Evolutionary conservation across 805 yeast genomes (phyloP), one percentile per base, ranked within the genome.

Genomic region (Candida sithepensis): DNA sequence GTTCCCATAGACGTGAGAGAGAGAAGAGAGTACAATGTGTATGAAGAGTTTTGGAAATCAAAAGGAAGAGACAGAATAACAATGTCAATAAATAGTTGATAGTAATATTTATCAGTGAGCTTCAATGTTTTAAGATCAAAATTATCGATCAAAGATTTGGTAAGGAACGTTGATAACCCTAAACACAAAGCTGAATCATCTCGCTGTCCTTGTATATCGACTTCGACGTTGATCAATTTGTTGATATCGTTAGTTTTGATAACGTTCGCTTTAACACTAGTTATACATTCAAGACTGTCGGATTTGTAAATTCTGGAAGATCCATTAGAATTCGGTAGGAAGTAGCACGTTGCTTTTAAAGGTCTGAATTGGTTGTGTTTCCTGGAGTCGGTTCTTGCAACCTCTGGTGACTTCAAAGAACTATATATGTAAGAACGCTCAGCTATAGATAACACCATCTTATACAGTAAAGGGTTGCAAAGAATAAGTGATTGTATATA

Each of bases 261-360:
- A 3, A 91, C 97, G 58, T 86, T 85, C 12, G 91, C 80, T 67
- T 94, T 94, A 42, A 92, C 77, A 60, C 97, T 94, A 4, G 89
- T 92, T 30, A 94, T 84, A 58, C 96, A 89, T 67, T 94, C 98
- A 51, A 89, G 81, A 20, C 99, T 98, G 65, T 92, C 98, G 42
- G 86, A 77, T 30, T 89, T 77, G 53, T 90, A 77, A 18, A 92
- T 79, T 68, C 96, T 77, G 0, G 97, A 85, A 2, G 97, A 90
- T 13, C 99, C 99, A 67, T 92, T 88, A 3, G 97, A 86, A 44
- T 84, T 79, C 0, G 96, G 94, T 49, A 94, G 72, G 57, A 92
- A 85, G 43, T 84, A 84, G 7, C 88, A 81, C 13, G 81, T 81
- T 3, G 96, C 87, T 60, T 89, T 95, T 41, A 94, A 67, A 0